These are phyloP conservation scores for Raphanus hybrid DNA, from an alignment of 441 rosid species.

Conservation along the genomic window DNA sequence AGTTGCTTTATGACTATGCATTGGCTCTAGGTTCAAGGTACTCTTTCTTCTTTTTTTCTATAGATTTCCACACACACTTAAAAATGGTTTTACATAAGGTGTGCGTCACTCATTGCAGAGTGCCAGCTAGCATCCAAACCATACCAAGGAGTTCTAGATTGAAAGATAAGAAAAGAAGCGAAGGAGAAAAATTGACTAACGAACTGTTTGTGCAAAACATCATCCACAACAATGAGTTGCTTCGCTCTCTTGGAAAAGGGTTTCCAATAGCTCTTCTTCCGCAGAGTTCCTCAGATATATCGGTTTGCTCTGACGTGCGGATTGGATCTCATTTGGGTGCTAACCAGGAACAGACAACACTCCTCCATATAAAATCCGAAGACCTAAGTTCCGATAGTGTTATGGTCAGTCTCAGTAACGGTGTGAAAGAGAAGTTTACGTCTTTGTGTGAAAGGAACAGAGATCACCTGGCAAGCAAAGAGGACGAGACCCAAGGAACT, in stretches of 20 bases:
- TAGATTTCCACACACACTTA: slow-evolving; percentile 8
- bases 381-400: slow-evolving; percentile 48
- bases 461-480: slow-evolving; percentile 43
- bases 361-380: slow-evolving; percentile 50
- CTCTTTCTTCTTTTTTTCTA: slow-evolving; percentile 3
- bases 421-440: slow-evolving; percentile 64
- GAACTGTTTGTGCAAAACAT: slow-evolving; percentile 77
- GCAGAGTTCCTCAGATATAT: slow-evolving; percentile 70
- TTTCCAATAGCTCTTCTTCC: slow-evolving; percentile 82
- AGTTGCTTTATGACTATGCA: slow-evolving; percentile 96
- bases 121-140: slow-evolving; percentile 53
- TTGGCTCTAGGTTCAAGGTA: slow-evolving; percentile 85
- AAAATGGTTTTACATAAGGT: slow-evolving; percentile 12
- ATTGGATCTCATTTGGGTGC: slow-evolving; percentile 69
- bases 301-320: slow-evolving; percentile 74
- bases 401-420: slow-evolving; percentile 44
- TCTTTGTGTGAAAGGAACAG: slow-evolving; percentile 63
- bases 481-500: slow-evolving; percentile 40
- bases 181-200: slow-evolving; percentile 87
- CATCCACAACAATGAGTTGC: slow-evolving; percentile 70
- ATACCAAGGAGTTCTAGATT: slow-evolving; percentile 95
- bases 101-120: slow-evolving; percentile 53
- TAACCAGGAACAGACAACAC: slow-evolving; percentile 44
- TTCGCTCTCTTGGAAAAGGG: slow-evolving; percentile 81
- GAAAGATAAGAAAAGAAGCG: slow-evolving; percentile 89